Evolutionary conservation across 2,329 filamentous ascomycete genomes (phyloP).

Genomic region (Rutstroemia sydowiana): DNA sequence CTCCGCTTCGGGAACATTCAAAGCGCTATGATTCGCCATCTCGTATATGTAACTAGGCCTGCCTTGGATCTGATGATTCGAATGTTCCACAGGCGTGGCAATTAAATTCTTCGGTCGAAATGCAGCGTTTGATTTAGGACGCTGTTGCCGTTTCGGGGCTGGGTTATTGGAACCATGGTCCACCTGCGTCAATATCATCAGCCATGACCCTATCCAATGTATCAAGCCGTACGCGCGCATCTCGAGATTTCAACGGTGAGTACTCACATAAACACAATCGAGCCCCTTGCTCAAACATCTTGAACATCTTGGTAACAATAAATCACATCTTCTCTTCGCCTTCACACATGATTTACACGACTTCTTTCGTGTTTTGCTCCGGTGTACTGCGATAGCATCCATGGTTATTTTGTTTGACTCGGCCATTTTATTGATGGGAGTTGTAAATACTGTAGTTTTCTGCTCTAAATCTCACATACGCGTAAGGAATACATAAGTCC

Average conservation of each 20-base stretch:
- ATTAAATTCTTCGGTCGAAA: background rate
- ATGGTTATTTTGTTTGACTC: background rate
- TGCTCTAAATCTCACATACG: no score
- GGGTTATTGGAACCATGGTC: background rate
- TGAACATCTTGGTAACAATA: constrained; percentile 17
- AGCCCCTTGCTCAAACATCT: constrained; percentile 15
- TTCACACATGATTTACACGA: constrained; percentile 20
- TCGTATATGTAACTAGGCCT: no score
- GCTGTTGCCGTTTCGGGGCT: background rate
- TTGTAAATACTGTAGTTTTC: no score
- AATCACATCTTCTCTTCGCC: constrained; percentile 23
- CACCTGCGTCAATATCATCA: background rate
- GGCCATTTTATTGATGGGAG: background rate
- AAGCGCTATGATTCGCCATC: no score
- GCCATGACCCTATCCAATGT: no score
- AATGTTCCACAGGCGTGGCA: background rate
- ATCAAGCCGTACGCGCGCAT: no score
- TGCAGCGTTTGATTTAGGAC: background rate
- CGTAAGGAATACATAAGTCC: no score
- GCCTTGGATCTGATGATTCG: no score
- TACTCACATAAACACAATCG: constrained; percentile 20
- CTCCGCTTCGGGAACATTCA: no score
- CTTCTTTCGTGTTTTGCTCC: constrained; percentile 13
- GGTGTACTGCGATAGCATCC: background rate
- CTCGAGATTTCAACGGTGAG: no score